Base-by-base conservation (phyloP, 1,284 basidiomycete species). In the Thecaphora thlaspeos region DNA sequence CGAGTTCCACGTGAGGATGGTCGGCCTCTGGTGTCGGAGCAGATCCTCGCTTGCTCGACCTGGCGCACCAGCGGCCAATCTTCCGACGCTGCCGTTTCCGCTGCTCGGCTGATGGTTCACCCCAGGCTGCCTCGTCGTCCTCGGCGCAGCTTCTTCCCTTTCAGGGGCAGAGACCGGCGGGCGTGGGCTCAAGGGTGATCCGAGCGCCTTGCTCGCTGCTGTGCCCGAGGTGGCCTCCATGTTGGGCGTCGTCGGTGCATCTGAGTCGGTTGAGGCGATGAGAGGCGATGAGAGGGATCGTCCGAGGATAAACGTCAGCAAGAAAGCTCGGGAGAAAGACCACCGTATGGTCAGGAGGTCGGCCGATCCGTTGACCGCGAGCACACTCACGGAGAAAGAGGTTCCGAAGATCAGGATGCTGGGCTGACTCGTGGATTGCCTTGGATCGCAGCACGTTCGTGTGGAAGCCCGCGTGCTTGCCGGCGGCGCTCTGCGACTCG, bases 401-500 rank as follows among this genome's bases (percentile, higher is more conserved):
- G 11, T 30, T 36, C 17, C 40, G 22, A 11, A 48, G 40, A 9
- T 40, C 32, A 3, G 47, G 8, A 8, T 41, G 39, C 12, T 21
- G 37, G 10, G 17, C 18, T 11, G 32, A 15, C n/a, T 39, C 19
- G 17, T 15, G 9, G 34, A 36, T 21, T 7, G 30, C 38, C 21
- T 46, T 46, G 10, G 44, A 36, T 8, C 44, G 24, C 18, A 10
- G 8, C 32, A 26, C 44, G 15, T 18, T 36, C 18, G 43, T 14
- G 2, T 52, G 52, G 11, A 48, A 28, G 24, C 18, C 4, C 4
- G 38, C 53, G 7, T 39, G 43, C 23, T 48, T 51, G 41, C 18
- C n/a, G n/a, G n/a, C 40, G 10, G 41, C 23, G 5, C 51, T 58
- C 28, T 51, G 53, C 37, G 57, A 46, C 36, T 60, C 54, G 5